Conservation (phyloP, 495 filamentous ascomycete species). For the Lindgomyces ingoldianus region DNA sequence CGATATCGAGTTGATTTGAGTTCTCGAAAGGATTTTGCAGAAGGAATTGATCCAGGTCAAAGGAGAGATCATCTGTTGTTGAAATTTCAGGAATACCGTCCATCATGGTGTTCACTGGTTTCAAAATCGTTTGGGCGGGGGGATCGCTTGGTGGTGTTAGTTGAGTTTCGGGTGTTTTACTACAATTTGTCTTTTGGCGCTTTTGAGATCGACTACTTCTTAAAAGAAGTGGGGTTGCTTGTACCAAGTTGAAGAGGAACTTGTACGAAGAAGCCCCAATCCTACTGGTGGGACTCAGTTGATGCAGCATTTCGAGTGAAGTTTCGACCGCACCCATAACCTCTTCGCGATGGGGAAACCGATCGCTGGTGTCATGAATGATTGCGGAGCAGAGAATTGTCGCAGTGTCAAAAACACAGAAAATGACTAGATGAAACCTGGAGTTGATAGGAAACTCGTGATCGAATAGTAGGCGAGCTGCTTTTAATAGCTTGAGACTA, state of each 20-base stretch:
- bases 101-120: background rate
- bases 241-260: conserved; percentile 29
- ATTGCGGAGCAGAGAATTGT: conserved; percentile 54
- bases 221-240: conserved; percentile 8
- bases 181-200: background rate
- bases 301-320: conserved; percentile 46
- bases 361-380: conserved; percentile 51
- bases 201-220: background rate
- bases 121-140: background rate
- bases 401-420: conserved; percentile 55
- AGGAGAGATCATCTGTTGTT: conserved; percentile 9
- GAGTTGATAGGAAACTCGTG: conserved; percentile 49
- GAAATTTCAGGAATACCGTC: background rate
- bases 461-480: conserved; percentile 49
- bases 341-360: conserved; percentile 48
- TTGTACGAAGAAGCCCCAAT: conserved; percentile 30
- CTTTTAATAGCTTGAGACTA: conserved; percentile 48
- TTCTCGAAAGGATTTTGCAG: conserved; percentile 11
- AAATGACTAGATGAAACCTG: conserved; percentile 56
- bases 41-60: conserved; percentile 25
- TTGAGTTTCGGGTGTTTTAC: background rate
- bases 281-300: conserved; percentile 45
- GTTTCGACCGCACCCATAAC: conserved; percentile 47
- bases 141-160: background rate
- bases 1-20: conserved; percentile 9